Evolutionary conservation across 1,284 basidiomycete species (phyloP), one percentile per base, ranked within the genome.

Genomic region (Cryptococcus hybrid): DNA sequence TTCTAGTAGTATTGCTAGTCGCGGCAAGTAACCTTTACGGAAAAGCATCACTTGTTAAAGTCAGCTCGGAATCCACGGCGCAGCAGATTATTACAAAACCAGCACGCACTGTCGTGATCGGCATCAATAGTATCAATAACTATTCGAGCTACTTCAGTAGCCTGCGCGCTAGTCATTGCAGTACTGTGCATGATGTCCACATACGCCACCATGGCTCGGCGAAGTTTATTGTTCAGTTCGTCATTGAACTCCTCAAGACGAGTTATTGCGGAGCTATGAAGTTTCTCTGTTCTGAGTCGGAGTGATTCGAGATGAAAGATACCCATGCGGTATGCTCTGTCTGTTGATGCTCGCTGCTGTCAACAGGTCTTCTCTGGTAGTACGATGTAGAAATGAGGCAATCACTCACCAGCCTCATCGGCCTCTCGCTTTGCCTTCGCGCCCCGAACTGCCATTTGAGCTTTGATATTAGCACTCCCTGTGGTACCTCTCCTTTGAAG

Each of bases 271-370:
- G 87, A 86, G 65, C 89, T 86, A 44, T 95, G 79, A 42, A 88
- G 89, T 78, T 92, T 93, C 15, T 86, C 85, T 59, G 89, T 82
- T 44, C 89, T 83, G 37, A 96, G 80, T 34, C 93, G 82, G 24
- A 98, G 82, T 0, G 95, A 97, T 80, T 99, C 95, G 30, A 95
- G 80, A 84, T 92, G 92, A 76, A 97, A 90, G 36, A 99, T 86
- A 39, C 86, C 92, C 63, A 88, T 88, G 37, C 95, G 84, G 68
- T 98, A 99, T 60, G 93, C 91, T 73, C 88, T 90, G 77, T 98
- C 94, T 87, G 75, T 57, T 30, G 24, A 24, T 24, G 24, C 24
- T 24, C 24, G 24, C 24, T 24, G 24, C 24, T 24, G 24, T 24
- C 24, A 24, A 30, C 18, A 7, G 36, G 48, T 51, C 6, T 53